Conservation (phyloP, 2,329 filamentous ascomycete genomes). For the Aspergillus sclerotialis region DNA sequence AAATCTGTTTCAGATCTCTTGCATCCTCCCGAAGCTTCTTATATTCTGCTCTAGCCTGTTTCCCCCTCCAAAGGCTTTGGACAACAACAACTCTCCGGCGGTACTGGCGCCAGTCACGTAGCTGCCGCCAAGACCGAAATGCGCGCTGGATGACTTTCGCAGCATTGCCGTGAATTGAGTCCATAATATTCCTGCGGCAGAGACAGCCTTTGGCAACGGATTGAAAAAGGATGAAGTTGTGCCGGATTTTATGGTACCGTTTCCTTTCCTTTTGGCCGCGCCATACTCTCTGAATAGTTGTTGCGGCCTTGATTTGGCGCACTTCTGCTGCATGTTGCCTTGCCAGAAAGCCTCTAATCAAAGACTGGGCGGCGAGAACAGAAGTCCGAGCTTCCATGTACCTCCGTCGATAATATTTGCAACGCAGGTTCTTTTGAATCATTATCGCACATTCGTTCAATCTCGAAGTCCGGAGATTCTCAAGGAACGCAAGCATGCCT, state of each 20-base stretch:
- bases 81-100: constrained; percentile 82
- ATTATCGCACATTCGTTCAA: constrained; percentile 92
- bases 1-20: constrained; percentile 97
- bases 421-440: constrained; percentile 96
- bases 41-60: constrained; percentile 71
- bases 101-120: constrained; percentile 79
- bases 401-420: constrained; percentile 88
- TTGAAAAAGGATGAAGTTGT: constrained; percentile 81
- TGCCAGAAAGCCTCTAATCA: constrained; percentile 69
- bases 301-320: constrained; percentile 77
- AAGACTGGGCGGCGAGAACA: constrained; percentile 72
- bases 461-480: constrained; percentile 83
- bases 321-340: constrained; percentile 72
- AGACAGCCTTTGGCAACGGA: constrained; percentile 88
- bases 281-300: constrained; percentile 93
- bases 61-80: constrained; percentile 90
- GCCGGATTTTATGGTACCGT: constrained; percentile 68
- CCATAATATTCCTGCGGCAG: constrained; percentile 83
- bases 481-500: constrained; percentile 95
- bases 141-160: constrained; percentile 82
- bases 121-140: constrained; percentile 74
- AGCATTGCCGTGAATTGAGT: constrained; percentile 87
- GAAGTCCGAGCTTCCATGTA: constrained; percentile 82
- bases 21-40: constrained; percentile 91
- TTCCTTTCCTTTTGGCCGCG: constrained; percentile 85